A percentile compares a stretch with the other conserved stretches of the same genome.
Conservation (phyloP, 2,329 filamentous ascomycete species). For the Aspergillus viridinutans region DNA sequence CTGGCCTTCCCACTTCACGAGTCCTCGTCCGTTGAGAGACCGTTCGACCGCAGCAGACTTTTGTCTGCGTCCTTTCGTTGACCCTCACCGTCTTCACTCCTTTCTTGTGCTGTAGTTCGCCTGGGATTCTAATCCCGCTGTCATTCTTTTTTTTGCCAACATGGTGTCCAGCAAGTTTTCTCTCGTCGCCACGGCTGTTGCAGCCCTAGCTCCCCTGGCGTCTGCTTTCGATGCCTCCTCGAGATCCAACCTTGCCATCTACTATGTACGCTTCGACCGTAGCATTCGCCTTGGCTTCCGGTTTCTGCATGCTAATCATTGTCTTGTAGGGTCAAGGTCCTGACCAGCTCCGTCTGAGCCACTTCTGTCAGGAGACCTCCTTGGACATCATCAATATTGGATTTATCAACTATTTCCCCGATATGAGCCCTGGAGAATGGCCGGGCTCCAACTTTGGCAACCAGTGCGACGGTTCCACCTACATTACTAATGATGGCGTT, state of each 20-base stretch:
- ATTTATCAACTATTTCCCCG: slow-evolving; percentile 54
- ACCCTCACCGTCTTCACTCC: slow-evolving; percentile 27
- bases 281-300: background rate
- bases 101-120: slow-evolving; percentile 31
- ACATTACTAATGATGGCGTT: slow-evolving; percentile 33
- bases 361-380: slow-evolving; percentile 49
- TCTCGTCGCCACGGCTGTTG: slow-evolving; percentile 34
- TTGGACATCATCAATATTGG: slow-evolving; percentile 55
- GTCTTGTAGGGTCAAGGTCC: slow-evolving; percentile 48
- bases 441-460: slow-evolving; percentile 56
- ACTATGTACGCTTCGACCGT: slow-evolving; percentile 41
- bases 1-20: slow-evolving; percentile 6
- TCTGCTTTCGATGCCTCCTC: slow-evolving; percentile 40
- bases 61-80: slow-evolving; percentile 57
- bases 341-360: slow-evolving; percentile 45
- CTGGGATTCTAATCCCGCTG: slow-evolving; percentile 30
- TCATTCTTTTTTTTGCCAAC: slow-evolving; percentile 25
- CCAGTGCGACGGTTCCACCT: slow-evolving; percentile 45
- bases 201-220: slow-evolving; percentile 27
- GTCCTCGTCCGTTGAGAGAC: slow-evolving; percentile 14
- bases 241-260: slow-evolving; percentile 50
- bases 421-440: slow-evolving; percentile 41
- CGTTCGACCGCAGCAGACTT: slow-evolving; percentile 24
- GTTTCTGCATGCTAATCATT: slow-evolving; percentile 6
- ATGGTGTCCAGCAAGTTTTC: slow-evolving; percentile 36